A percentile compares a stretch with the other conserved stretches of the same genome.
phyloP scores from a whole-genome alignment of 441 rosid genomes.

The Lepidium campestre region DNA sequence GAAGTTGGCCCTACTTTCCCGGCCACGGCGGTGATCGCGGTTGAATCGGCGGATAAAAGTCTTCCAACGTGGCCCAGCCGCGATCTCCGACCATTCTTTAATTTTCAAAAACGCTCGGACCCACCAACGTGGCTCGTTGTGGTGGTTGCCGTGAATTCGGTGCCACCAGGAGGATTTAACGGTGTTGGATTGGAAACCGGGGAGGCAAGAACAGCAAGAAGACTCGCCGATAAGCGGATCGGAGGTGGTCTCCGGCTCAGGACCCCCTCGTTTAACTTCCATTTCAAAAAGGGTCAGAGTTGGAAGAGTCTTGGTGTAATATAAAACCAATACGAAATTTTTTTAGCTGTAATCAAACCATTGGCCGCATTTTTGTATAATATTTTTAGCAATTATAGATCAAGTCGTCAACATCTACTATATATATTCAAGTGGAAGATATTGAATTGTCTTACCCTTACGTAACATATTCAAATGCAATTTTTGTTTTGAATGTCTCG shows the following conservation, averaged over 20 bases:
- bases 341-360: constrained; percentile 2
- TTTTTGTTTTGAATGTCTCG: neutral
- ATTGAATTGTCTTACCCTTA: neutral
- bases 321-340: neutral
- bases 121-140: constrained; percentile 19
- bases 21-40: constrained; percentile 32
- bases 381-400: neutral
- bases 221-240: neutral
- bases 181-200: constrained; percentile 32
- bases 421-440: neutral
- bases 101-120: constrained; percentile 16
- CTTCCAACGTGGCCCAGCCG: constrained; percentile 84
- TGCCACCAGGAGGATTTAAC: constrained; percentile 42
- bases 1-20: constrained; percentile 36
- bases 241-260: neutral
- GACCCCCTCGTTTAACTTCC: neutral
- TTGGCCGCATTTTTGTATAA: neutral
- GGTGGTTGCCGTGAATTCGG: constrained; percentile 20
- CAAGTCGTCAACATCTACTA: neutral
- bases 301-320: neutral
- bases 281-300: constrained; percentile 4
- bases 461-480: neutral
- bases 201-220: constrained; percentile 24
- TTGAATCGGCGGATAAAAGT: constrained; percentile 67
- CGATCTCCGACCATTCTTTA: constrained; percentile 72